Evolutionary conservation across 2,329 filamentous ascomycete species (phyloP), one percentile per base, ranked within the genome.

Genomic region (Diaporthe capsici): DNA sequence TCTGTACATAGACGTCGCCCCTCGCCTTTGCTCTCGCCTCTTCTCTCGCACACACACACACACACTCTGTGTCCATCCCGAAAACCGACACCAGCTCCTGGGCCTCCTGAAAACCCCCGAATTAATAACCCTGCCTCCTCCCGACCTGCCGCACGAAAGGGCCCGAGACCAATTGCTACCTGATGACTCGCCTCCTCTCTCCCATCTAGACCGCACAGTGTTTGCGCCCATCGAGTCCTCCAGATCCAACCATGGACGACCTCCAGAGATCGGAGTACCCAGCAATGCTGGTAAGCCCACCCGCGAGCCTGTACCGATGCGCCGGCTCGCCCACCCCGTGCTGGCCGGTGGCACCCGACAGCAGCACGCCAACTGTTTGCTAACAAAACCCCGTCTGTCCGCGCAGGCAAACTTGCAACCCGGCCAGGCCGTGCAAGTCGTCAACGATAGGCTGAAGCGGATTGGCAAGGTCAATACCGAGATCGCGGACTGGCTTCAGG

Each of bases 401-500:
- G 63, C 77, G 65, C 80, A 98, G 96, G 92, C 93, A 79, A 91
- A 91, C 81, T 90, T 99, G 81, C 92, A 94, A 84, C 96, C 97
- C 37, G 87, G 87, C 79, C 95, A 97, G 86, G 96, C 97, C 76
- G 94, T 95, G 53, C 90, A 91, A 73, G 90, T 95, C 76, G 90
- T 98, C 81, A 94, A 93, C 84, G 96, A 98, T 80, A 94, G 97
- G 81, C 91, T 98, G 80, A 94, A 94, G 85, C 91, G 95, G 85
- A 96, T 98, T 83, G 91, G 90, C 81, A 95, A 93, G 84, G 87
- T 98, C 86, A 98, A 99, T 85, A 86, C 88, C 80, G 95, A 98
- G 83, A 95, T 99, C 81, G 96, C 96, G 84, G 96, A 98, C 86
- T 99, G 96, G 95, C 90, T 99, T 77, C 94, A 96, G 93, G 96